Percentiles rank a stretch among this genome's conserved stretches.
phyloP scores from a whole-genome alignment of 139 green algal genomes.

The Tetradesmus obliquus region DNA sequence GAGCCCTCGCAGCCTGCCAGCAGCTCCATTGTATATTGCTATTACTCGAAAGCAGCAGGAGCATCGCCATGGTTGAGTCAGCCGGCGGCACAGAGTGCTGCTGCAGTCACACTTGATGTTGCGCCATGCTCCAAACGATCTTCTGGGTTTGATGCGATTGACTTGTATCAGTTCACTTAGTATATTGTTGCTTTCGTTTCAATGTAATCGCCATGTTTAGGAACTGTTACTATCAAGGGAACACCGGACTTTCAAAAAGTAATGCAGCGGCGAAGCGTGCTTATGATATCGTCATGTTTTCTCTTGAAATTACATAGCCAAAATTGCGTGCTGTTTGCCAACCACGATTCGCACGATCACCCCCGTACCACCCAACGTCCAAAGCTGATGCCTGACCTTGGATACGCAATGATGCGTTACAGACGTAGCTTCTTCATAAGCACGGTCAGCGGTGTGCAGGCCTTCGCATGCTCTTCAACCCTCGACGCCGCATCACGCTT shows the following conservation, averaged over 20 bases:
- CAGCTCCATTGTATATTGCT: conserved; percentile 1
- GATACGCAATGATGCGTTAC: neutral
- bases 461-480: neutral
- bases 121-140: neutral
- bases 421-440: neutral
- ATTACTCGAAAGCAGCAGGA: neutral
- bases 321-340: no score
- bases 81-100: neutral
- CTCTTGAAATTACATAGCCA: no score
- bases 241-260: no score
- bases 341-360: no score
- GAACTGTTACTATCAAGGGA: no score
- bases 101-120: neutral
- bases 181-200: no score
- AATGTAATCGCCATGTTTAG: no score
- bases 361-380: neutral
- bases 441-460: neutral
- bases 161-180: no score
- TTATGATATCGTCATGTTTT: no score
- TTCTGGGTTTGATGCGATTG: no score
- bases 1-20: neutral
- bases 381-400: neutral
- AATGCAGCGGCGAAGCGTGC: no score
- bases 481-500: neutral
- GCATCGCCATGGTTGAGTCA: neutral